These are phyloP conservation scores for Cajanus cajan DNA, from an alignment of 306 rosid species.

Conservation along the genomic window DNA sequence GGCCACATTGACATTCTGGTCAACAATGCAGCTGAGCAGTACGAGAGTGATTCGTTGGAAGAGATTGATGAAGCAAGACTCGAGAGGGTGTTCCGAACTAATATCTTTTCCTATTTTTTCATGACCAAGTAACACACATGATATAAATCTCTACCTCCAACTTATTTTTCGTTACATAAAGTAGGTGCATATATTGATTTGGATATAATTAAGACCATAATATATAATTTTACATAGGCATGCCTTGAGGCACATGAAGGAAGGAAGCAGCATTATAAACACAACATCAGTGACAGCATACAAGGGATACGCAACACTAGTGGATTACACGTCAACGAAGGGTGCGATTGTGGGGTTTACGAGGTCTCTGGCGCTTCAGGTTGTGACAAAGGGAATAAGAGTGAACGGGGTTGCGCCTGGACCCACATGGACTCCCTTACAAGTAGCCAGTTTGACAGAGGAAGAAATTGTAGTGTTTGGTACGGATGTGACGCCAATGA, in stretches of 20 bases:
- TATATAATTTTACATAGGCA: slow-evolving; percentile 59
- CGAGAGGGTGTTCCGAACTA: too few species aligned
- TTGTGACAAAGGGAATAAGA: too few species aligned
- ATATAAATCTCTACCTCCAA: too few species aligned
- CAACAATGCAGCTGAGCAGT: too few species aligned
- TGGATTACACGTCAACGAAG: slow-evolving; percentile 70
- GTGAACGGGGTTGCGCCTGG: slow-evolving; percentile 85
- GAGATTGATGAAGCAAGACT: too few species aligned
- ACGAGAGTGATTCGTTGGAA: too few species aligned
- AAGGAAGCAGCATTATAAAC: slow-evolving; percentile 75
- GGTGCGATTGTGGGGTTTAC: slow-evolving; percentile 83
- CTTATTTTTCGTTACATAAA: too few species aligned
- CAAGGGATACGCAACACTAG: slow-evolving; percentile 40
- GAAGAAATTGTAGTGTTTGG: slow-evolving; percentile 50
- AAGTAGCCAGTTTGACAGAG: slow-evolving; percentile 43
- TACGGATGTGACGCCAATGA: slow-evolving; percentile 48
- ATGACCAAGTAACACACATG: slow-evolving; percentile 47
- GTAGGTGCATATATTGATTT: too few species aligned
- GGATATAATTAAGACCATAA: too few species aligned
- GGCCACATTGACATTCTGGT: slow-evolving; percentile 64
- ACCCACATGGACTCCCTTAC: slow-evolving; percentile 82
- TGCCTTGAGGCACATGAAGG: slow-evolving; percentile 73
- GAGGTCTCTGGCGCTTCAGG: too few species aligned
- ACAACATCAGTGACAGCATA: slow-evolving; percentile 76
- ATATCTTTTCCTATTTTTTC: slow-evolving; percentile 71